These are phyloP conservation scores for Cryptococcus sp. DNA, from an alignment of 1,284 basidiomycete genomes.

Conservation along the genomic window DNA sequence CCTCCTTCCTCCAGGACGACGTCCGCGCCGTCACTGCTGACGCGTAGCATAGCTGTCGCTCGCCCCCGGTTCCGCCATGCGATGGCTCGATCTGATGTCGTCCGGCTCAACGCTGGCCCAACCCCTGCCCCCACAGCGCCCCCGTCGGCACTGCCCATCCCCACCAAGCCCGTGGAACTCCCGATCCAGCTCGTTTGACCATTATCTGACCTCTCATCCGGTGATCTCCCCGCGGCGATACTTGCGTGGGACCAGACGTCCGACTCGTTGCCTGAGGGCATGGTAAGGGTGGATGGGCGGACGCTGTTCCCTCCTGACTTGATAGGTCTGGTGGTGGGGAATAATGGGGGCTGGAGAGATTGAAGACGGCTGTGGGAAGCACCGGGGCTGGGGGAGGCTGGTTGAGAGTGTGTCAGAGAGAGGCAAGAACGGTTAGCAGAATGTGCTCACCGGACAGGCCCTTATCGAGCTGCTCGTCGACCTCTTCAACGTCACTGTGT, in stretches of 20 bases:
- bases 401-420: background rate
- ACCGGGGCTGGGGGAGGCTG: slow-evolving; percentile 25
- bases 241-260: slow-evolving; percentile 14
- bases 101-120: slow-evolving; percentile 3
- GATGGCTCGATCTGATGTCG: slow-evolving; percentile 20
- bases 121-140: background rate
- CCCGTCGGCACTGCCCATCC: background rate
- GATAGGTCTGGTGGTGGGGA: slow-evolving; percentile 12
- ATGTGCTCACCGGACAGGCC: slow-evolving; percentile 11
- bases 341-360: too few species aligned
- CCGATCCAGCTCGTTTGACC: background rate
- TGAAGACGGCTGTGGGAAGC: slow-evolving; percentile 3
- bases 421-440: background rate
- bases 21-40: slow-evolving; percentile 42
- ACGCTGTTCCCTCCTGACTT: slow-evolving; percentile 14
- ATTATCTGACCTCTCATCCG: slow-evolving; percentile 13
- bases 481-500: slow-evolving; percentile 29
- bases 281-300: slow-evolving; percentile 31
- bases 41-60: slow-evolving; percentile 29
- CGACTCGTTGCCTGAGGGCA: slow-evolving; percentile 14
- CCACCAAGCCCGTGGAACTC: background rate
- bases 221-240: slow-evolving; percentile 5
- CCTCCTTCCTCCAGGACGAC: slow-evolving; percentile 30
- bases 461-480: slow-evolving; percentile 22
- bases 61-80: slow-evolving; percentile 25